Conservation (phyloP, 2,329 filamentous ascomycete genomes). For the Penicillium nordicum region DNA sequence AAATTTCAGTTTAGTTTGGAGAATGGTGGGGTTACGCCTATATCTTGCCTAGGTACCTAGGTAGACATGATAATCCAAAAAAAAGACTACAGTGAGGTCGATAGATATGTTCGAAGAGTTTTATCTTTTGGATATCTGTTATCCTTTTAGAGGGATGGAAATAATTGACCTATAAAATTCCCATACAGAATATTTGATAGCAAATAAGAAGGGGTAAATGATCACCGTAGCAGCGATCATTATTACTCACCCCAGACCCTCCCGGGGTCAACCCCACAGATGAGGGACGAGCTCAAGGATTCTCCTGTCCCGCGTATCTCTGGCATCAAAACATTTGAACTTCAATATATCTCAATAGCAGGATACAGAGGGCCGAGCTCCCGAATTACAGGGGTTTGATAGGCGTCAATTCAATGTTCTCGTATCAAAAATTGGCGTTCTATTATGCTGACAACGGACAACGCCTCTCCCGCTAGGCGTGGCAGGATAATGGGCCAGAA, state of each 20-base stretch:
- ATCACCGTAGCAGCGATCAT: constrained; percentile 2
- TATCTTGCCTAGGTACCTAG: too few relatives aligned
- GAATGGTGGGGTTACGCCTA: not conserved
- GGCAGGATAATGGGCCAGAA: constrained; percentile 6
- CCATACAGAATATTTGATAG: not conserved
- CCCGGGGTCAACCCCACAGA: not conserved
- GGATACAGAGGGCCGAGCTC: not conserved
- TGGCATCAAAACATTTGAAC: not conserved
- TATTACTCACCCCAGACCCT: not conserved
- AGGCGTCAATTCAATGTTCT: not conserved
- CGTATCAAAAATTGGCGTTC: constrained; percentile 3
- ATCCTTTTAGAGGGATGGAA: not conserved
- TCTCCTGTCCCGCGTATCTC: not conserved
- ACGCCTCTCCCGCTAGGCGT: constrained; percentile 20
- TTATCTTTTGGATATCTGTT: not conserved
- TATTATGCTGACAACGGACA: constrained; percentile 14
- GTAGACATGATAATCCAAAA: too few relatives aligned
- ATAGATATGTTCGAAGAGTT: not conserved
- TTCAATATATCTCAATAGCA: not conserved
- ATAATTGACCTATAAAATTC: not conserved
- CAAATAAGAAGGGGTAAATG: not conserved
- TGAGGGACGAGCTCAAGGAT: not conserved
- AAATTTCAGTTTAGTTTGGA: not conserved
- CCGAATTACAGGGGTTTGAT: not conserved
- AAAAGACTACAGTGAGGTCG: not conserved